phyloP scores from a whole-genome alignment of 78 protist species.

The Dictyostelium firmibasis region DNA sequence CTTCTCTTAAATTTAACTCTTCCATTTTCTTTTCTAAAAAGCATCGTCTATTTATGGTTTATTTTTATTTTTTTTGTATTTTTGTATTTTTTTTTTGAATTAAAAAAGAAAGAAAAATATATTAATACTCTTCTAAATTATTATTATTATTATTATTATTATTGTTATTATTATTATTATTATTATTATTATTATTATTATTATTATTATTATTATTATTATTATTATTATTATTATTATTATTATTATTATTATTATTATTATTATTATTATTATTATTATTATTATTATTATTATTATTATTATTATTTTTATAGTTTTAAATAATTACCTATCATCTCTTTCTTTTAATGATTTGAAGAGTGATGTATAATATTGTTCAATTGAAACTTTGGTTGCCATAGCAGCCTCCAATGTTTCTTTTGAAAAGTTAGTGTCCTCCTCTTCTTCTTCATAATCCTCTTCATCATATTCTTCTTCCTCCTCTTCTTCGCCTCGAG shows the following conservation, averaged over 20 bases:
- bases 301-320: not conserved
- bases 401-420: conserved; percentile 73
- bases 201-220: not conserved
- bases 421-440: conserved; percentile 39
- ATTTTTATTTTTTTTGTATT: too few species aligned
- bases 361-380: conserved; percentile 70
- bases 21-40: conserved; percentile 70
- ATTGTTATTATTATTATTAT: too few species aligned
- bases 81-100: too few species aligned
- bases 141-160: not conserved
- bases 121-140: too few species aligned
- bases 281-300: not conserved
- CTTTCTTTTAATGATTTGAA: conserved; percentile 78
- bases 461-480: conserved; percentile 37
- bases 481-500: not conserved
- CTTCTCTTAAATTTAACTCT: conserved; percentile 70
- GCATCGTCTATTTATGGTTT: conserved; percentile 39
- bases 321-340: conserved; percentile 65
- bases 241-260: not conserved
- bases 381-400: conserved; percentile 79
- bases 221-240: not conserved
- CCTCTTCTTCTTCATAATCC: conserved; percentile 35
- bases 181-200: too few species aligned
- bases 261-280: not conserved
- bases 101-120: too few species aligned